Evolutionary conservation across 2,329 filamentous ascomycete species (phyloP).

Genomic region (Purpureocillium takamizusanense): DNA sequence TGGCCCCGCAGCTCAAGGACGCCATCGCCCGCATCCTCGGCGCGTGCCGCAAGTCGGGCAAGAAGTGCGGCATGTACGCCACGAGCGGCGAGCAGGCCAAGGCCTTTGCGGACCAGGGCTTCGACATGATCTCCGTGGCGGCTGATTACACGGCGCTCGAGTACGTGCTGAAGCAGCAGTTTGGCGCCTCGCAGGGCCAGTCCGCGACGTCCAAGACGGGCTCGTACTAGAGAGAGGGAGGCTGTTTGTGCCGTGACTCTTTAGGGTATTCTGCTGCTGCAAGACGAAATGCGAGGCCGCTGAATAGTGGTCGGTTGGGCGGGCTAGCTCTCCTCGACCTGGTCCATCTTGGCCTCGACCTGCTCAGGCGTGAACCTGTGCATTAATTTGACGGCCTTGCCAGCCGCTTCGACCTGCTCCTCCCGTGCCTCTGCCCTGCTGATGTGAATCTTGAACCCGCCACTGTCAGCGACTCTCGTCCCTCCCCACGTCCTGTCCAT

Average conservation of each 20-base stretch:
- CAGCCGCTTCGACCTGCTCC: constrained; percentile 44
- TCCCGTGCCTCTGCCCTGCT: constrained; percentile 43
- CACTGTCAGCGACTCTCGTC: background rate
- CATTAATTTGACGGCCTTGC: constrained; percentile 63
- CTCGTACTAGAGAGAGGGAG: constrained; percentile 26
- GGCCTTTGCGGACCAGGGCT: constrained; percentile 44
- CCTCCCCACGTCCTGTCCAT: no score
- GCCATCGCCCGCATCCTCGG: constrained; percentile 50
- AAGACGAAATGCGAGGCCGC: no score
- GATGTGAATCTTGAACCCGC: constrained; percentile 45
- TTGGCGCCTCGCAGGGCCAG: constrained; percentile 37
- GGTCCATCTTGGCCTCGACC: constrained; percentile 60
- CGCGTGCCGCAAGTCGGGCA: constrained; percentile 52
- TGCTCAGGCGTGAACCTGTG: constrained; percentile 63
- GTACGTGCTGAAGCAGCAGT: constrained; percentile 30
- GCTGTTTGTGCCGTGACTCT: no score
- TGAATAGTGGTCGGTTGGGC: no score
- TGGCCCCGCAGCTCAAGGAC: constrained; percentile 47
- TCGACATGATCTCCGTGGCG: constrained; percentile 52
- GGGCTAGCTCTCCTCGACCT: constrained; percentile 29
- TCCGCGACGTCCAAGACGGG: constrained; percentile 25
- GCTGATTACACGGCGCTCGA: constrained; percentile 46
- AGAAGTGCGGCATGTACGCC: constrained; percentile 56
- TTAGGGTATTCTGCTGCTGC: no score
- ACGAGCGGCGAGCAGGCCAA: constrained; percentile 46